Conservation (phyloP, 1,284 basidiomycete species). For the Puccinia horiana region DNA sequence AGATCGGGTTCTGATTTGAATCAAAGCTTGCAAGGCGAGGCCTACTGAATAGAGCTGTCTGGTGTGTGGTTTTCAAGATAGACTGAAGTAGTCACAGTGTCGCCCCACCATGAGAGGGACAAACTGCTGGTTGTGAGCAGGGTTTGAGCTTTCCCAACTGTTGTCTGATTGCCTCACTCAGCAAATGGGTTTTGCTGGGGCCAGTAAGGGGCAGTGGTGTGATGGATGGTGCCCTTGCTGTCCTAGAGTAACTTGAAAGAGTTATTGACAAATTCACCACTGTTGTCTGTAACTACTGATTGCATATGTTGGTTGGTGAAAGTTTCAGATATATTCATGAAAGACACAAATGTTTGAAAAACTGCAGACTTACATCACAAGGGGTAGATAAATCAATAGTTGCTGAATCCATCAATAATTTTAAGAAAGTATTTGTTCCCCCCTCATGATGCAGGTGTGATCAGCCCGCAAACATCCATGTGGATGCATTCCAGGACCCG, state of each 20-base stretch:
- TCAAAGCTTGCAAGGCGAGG: neutral
- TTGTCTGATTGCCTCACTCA: neutral
- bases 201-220: neutral
- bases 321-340: neutral
- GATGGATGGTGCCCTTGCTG: neutral
- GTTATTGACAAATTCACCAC: neutral
- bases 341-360: neutral
- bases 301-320: neutral
- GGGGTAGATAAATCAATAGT: neutral
- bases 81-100: neutral
- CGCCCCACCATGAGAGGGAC: neutral
- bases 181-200: constrained; percentile 17
- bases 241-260: neutral
- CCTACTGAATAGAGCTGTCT: neutral
- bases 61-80: constrained; percentile 18
- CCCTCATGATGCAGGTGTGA: neutral
- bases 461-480: constrained; percentile 10
- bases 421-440: neutral
- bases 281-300: constrained; percentile 9
- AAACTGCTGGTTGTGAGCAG: neutral
- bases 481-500: constrained; percentile 9
- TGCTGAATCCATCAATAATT: constrained; percentile 11
- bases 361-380: constrained; percentile 4
- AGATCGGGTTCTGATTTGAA: neutral
- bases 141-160: neutral